phyloP scores from a whole-genome alignment of 257 asterid genomes.

The Capsicum rhomboideum region DNA sequence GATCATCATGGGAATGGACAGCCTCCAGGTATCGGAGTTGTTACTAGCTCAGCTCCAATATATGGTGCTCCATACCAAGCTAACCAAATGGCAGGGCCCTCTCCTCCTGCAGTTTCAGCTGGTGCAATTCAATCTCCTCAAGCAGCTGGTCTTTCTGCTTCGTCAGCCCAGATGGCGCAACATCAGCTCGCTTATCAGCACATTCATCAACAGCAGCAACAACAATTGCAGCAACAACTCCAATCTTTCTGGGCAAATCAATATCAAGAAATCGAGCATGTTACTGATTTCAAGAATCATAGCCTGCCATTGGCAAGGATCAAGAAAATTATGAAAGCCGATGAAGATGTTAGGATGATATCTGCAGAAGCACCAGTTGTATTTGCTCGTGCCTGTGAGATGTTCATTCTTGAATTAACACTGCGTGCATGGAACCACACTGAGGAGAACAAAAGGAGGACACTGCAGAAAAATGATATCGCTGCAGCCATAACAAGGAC shows the following conservation, averaged over 20 bases:
- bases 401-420: slow-evolving; percentile 96
- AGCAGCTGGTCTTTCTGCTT: slow-evolving; percentile 55
- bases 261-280: slow-evolving; percentile 70
- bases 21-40: slow-evolving; percentile 53
- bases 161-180: slow-evolving; percentile 79
- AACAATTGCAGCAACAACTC: slow-evolving; percentile 83
- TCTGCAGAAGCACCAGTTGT: slow-evolving; percentile 96
- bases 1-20: slow-evolving; percentile 94
- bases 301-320: slow-evolving; percentile 93
- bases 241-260: slow-evolving; percentile 78
- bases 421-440: slow-evolving; percentile 92
- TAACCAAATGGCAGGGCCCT: slow-evolving; percentile 55
- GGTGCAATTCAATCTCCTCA: slow-evolving; percentile 64
- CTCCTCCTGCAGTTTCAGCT: slow-evolving; percentile 46
- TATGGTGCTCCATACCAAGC: slow-evolving; percentile 61
- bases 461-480: slow-evolving; percentile 89
- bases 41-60: slow-evolving; percentile 54
- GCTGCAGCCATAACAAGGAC: slow-evolving; percentile 98
- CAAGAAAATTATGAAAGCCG: slow-evolving; percentile 96
- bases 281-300: slow-evolving; percentile 82
- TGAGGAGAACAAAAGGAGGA: slow-evolving; percentile 95
- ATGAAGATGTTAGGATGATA: slow-evolving; percentile 90
- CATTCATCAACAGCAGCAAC: slow-evolving; percentile 91
- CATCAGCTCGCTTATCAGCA: slow-evolving; percentile 97
- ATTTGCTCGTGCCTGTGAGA: slow-evolving; percentile 94